These are phyloP conservation scores for Paramyrothecium roridum DNA, from an alignment of 2,329 filamentous ascomycete genomes.

Conservation along the genomic window DNA sequence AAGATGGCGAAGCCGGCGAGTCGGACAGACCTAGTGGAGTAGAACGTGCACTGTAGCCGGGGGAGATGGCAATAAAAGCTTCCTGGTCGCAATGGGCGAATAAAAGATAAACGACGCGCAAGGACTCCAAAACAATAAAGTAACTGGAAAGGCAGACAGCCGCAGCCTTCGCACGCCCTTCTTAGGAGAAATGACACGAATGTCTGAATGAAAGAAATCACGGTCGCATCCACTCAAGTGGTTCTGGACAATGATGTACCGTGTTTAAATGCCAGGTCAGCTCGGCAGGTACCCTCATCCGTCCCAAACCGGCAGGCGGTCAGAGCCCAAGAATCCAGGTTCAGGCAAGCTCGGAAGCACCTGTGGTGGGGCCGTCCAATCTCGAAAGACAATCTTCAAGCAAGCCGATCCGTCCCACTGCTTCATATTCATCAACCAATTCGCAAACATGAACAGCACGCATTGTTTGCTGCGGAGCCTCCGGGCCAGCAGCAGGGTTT, in stretches of 20 bases:
- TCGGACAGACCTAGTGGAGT: too few species aligned
- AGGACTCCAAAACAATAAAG: too few species aligned
- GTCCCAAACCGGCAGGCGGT: not conserved
- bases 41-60: too few species aligned
- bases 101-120: too few species aligned
- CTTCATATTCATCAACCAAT: conserved; percentile 3
- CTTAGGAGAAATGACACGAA: not conserved
- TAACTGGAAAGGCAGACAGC: too few species aligned
- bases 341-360: not conserved
- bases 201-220: not conserved
- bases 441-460: conserved; percentile 22
- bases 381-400: conserved; percentile 1
- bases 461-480: conserved; percentile 20
- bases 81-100: too few species aligned
- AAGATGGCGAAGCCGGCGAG: too few species aligned
- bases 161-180: too few species aligned
- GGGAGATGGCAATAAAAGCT: too few species aligned
- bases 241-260: not conserved
- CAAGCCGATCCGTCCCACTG: conserved; percentile 6
- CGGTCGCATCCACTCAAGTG: not conserved
- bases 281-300: not conserved
- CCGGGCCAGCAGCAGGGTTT: conserved; percentile 10
- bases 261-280: not conserved
- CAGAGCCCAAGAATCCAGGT: not conserved
- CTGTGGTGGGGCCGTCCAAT: not conserved